These are phyloP conservation scores for Daldinia concentrica DNA, from an alignment of 495 filamentous ascomycete species.

Conservation along the genomic window DNA sequence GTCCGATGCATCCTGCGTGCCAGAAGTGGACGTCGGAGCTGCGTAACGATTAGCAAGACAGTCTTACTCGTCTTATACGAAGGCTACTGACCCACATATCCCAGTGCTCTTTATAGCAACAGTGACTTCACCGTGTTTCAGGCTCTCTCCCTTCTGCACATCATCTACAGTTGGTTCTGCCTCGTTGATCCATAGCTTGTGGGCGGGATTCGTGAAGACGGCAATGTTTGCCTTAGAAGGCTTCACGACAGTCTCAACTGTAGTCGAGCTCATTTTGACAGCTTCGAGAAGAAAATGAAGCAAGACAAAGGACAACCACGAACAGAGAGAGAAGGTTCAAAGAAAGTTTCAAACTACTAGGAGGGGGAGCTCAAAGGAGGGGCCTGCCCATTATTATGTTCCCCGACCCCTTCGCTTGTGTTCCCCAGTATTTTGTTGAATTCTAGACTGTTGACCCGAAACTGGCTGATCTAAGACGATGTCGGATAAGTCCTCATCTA, in stretches of 20 bases:
- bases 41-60: slow-evolving; percentile 38
- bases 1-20: slow-evolving; percentile 91
- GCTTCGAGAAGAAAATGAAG: neutral
- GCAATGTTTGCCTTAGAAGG: slow-evolving; percentile 84
- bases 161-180: slow-evolving; percentile 78
- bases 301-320: slow-evolving; percentile 2
- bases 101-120: slow-evolving; percentile 88
- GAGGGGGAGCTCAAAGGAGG: slow-evolving; percentile 30
- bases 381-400: slow-evolving; percentile 31
- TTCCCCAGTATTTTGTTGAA: slow-evolving; percentile 27
- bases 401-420: slow-evolving; percentile 12
- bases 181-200: slow-evolving; percentile 89
- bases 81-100: slow-evolving; percentile 79
- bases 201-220: slow-evolving; percentile 91
- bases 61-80: slow-evolving; percentile 17
- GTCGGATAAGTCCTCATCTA: slow-evolving; percentile 27
- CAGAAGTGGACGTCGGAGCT: slow-evolving; percentile 97
- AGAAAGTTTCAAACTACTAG: slow-evolving; percentile 22
- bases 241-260: slow-evolving; percentile 41
- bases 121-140: slow-evolving; percentile 84
- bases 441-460: slow-evolving; percentile 25
- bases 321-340: slow-evolving; percentile 5
- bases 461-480: slow-evolving; percentile 38
- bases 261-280: slow-evolving; percentile 44
- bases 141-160: slow-evolving; percentile 71